Conservation (phyloP, 208 protist genomes). For the Leishmania tropica region DNA sequence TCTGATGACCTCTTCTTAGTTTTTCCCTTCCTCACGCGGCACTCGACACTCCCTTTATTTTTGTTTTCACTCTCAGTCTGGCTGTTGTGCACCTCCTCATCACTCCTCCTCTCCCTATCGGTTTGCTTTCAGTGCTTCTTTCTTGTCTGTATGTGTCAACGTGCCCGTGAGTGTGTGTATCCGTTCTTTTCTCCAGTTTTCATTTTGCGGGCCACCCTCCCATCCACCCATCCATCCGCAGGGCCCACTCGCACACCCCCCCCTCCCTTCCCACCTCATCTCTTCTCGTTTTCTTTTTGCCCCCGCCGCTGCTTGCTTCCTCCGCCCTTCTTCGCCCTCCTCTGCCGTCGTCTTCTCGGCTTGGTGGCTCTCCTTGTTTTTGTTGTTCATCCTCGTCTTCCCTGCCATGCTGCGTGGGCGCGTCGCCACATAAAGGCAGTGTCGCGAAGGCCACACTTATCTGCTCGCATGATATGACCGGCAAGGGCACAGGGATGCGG, state of each 20-base stretch:
- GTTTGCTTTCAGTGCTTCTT: not conserved
- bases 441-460: not conserved
- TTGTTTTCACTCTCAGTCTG: too few species aligned
- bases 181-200: not conserved
- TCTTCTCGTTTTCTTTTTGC: not conserved
- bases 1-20: not conserved
- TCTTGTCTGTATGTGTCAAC: not conserved
- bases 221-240: not conserved
- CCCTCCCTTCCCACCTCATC: not conserved
- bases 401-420: not conserved
- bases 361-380: too few species aligned
- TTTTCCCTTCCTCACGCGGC: not conserved
- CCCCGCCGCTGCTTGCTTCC: not conserved
- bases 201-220: not conserved
- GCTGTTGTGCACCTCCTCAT: not conserved
- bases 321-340: not conserved
- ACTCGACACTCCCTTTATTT: too few species aligned
- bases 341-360: not conserved
- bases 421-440: not conserved
- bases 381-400: too few species aligned
- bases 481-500: not conserved
- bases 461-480: not conserved
- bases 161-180: not conserved
- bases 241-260: not conserved
- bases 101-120: not conserved